Base-by-base conservation (phyloP, 2,329 filamentous ascomycete genomes). In the Cyphellophora attinorum region DNA sequence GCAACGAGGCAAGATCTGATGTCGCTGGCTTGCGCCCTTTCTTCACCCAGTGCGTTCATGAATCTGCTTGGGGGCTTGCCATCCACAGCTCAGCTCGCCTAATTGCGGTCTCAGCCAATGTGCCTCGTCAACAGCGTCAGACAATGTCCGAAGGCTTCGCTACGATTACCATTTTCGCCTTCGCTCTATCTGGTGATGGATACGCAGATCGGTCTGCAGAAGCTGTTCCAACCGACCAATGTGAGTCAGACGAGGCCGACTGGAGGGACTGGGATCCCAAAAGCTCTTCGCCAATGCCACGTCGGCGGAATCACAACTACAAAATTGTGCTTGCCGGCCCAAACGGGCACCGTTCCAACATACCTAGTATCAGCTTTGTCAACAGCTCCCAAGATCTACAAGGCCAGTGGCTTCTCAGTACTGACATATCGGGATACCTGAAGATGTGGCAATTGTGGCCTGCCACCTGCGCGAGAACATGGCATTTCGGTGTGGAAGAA, bases 11-110 rank as follows among this genome's bases (percentile, higher is more conserved):
- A 5, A 53, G 53, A 14, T 47, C 56, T 29, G 48, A 60, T 35
- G 44, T 49, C n/a, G 38, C 52, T 5, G 53, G 56, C 31, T 49
- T 65, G 11, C 52, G 53, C 12, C 59, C 62, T 2, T 83, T 93
- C 51, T 83, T 94, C 38, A 74, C 76, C 39, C 73, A 81, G 23
- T 86, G 82, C 52, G 85, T 94, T 2, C 74, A 74, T 2, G 62
- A 60, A 15, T 89, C 84, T 40, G 89, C 88, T 2, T 98, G 91
- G 91, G 91, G 89, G 0, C 59, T 94, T 31, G 81, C 85, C 5
- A 70, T 94, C 8, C 89, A 96, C 55, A 70, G 75, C 41, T 64
- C 78, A 42, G 85, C 84, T n/a, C 76, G 88, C 0, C 64, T 95
- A 41, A 81, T 98, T 42, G 91, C 89, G 1, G 79, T 93, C 25